Evolutionary conservation across 208 protist genomes (phyloP).

Genomic region (Phytomonas francai): DNA sequence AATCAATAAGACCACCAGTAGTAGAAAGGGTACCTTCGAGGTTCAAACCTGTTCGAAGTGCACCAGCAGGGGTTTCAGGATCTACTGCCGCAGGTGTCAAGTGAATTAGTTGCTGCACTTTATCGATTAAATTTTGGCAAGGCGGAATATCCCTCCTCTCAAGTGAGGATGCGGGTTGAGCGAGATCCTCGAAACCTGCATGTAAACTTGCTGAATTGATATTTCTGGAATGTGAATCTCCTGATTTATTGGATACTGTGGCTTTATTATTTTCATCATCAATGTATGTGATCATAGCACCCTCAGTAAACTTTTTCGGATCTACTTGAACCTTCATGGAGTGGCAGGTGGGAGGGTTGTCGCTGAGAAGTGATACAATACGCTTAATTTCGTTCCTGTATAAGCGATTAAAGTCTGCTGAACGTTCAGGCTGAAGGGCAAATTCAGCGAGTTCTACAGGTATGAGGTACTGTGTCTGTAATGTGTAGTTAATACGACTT

Average conservation of each 20-base stretch:
- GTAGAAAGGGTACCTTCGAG: neutral
- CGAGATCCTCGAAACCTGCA: neutral
- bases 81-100: neutral
- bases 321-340: constrained; percentile 66
- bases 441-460: constrained; percentile 49
- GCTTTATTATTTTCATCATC: neutral
- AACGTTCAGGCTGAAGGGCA: constrained; percentile 46
- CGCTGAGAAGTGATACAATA: constrained; percentile 54
- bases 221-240: neutral
- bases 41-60: neutral
- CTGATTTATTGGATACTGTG: neutral
- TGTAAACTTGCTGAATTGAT: neutral
- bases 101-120: neutral
- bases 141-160: neutral
- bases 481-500: constrained; percentile 57
- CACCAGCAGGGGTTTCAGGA: neutral
- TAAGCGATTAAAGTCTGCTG: constrained; percentile 52
- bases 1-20: constrained; percentile 14
- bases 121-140: neutral
- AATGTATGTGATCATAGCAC: neutral
- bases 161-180: neutral
- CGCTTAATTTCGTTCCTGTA: constrained; percentile 61
- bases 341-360: constrained; percentile 16
- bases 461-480: constrained; percentile 66
- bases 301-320: constrained; percentile 4